Evolutionary conservation across 306 rosid genomes (phyloP).

Genomic region (Trifolium fragiferum): DNA sequence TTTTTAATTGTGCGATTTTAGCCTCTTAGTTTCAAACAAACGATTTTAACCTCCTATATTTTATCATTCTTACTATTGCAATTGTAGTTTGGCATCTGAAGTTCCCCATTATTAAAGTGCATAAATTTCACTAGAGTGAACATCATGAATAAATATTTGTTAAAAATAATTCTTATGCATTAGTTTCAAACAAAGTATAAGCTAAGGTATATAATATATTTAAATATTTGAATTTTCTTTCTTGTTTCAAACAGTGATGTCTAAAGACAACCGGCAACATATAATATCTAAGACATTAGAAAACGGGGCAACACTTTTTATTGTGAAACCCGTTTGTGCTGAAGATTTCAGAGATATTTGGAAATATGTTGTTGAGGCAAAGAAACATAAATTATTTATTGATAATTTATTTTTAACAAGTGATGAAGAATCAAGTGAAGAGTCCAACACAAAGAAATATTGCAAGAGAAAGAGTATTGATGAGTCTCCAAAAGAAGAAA

Average conservation of each 20-base stretch:
- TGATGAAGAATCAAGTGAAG: background rate
- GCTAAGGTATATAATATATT: background rate
- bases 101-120: no score
- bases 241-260: slow-evolving; percentile 60
- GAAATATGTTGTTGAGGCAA: slow-evolving; percentile 48
- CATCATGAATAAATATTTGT: no score
- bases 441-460: background rate
- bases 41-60: no score
- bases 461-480: slow-evolving; percentile 32
- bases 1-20: no score
- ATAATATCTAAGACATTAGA: slow-evolving; percentile 48
- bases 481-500: background rate
- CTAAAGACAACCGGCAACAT: slow-evolving; percentile 52
- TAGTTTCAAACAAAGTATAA: no score
- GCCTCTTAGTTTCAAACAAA: no score
- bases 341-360: slow-evolving; percentile 58
- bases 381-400: slow-evolving; percentile 37
- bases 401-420: background rate
- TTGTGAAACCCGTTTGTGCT: slow-evolving; percentile 60
- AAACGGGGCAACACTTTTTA: slow-evolving; percentile 47
- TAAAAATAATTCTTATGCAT: background rate
- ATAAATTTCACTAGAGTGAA: no score
- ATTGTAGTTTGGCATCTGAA: no score
- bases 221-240: background rate
- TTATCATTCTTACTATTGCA: no score